Percentiles rank a stretch among this genome's conserved stretches.
Evolutionary conservation across 345 rosid genomes (phyloP).

Genomic region (Euphorbia tirucalli): DNA sequence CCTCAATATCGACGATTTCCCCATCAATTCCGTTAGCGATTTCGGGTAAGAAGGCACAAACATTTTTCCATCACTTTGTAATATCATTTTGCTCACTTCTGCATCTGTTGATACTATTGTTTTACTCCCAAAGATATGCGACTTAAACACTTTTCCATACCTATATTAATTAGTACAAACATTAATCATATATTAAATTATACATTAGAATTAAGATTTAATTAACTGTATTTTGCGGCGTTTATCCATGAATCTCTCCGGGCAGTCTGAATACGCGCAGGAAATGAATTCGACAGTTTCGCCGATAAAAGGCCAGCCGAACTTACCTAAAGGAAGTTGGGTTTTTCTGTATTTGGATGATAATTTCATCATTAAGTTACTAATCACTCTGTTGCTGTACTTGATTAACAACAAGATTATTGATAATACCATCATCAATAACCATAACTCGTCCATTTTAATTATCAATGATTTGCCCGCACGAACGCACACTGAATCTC

Average conservation of each 20-base stretch:
- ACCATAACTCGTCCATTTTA: constrained; percentile 40
- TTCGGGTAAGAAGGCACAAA: constrained; percentile 94
- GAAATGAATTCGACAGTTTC: constrained; percentile 87
- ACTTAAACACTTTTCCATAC: constrained; percentile 94
- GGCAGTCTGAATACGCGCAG: constrained; percentile 79
- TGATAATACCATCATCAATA: constrained; percentile 33
- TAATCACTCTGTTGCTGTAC: constrained; percentile 29
- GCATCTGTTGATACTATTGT: constrained; percentile 90
- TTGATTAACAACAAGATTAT: constrained; percentile 26
- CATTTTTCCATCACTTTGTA: constrained; percentile 74
- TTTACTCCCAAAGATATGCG: constrained; percentile 87
- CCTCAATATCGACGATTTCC: constrained; percentile 81
- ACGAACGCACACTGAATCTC: constrained; percentile 10
- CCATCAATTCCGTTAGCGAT: constrained; percentile 93
- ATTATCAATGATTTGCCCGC: background rate
- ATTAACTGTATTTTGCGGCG: constrained; percentile 62
- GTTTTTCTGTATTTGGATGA: constrained; percentile 21
- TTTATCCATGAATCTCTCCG: constrained; percentile 83
- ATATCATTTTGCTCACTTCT: constrained; percentile 75
- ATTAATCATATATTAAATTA: too few relatives aligned
- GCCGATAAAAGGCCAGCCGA: constrained; percentile 89
- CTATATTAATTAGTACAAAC: constrained; percentile 37
- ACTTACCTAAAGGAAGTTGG: constrained; percentile 60
- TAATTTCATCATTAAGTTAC: constrained; percentile 20
- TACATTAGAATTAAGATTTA: too few relatives aligned